These are phyloP conservation scores for Prunus mume DNA, from an alignment of 306 rosid species.

Conservation along the genomic window DNA sequence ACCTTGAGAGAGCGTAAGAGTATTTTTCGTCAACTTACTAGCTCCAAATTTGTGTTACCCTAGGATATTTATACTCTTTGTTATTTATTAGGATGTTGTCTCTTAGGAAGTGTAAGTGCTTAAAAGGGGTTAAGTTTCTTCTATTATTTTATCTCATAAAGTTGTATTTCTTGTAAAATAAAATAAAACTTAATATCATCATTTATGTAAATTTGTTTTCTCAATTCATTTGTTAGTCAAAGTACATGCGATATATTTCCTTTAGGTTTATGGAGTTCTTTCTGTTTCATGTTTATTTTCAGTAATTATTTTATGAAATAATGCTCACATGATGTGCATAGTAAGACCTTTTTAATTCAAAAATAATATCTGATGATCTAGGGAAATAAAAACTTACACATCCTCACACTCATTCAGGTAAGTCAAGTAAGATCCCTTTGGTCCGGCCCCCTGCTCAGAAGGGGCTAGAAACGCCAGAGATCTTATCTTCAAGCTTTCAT, in stretches of 20 bases:
- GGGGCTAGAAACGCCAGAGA: conserved; percentile 18
- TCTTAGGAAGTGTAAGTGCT: not conserved
- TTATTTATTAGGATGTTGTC: not conserved
- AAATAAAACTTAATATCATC: no score
- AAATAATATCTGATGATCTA: not conserved
- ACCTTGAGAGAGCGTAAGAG: conserved; percentile 52
- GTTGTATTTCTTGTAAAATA: not conserved
- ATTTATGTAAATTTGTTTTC: not conserved
- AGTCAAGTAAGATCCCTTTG: conserved; percentile 31
- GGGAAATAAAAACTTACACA: not conserved
- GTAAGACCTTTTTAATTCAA: not conserved
- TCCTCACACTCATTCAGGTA: conserved; percentile 35
- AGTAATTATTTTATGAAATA: not conserved
- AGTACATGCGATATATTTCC: not conserved
- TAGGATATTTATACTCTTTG: not conserved
- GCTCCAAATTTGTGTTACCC: not conserved
- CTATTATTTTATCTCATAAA: not conserved
- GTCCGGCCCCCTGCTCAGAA: conserved; percentile 17
- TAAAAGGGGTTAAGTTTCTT: not conserved
- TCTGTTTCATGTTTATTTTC: not conserved
- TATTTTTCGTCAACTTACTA: conserved; percentile 16
- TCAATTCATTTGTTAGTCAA: not conserved
- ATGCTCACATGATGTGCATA: not conserved
- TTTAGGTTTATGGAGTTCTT: not conserved
- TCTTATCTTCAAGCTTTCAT: conserved; percentile 24